A percentile compares a stretch with the other conserved stretches of the same genome.
These are phyloP conservation scores for Spergularia azorica DNA, from an alignment of 179 eudicot genomes.

Conservation along the genomic window DNA sequence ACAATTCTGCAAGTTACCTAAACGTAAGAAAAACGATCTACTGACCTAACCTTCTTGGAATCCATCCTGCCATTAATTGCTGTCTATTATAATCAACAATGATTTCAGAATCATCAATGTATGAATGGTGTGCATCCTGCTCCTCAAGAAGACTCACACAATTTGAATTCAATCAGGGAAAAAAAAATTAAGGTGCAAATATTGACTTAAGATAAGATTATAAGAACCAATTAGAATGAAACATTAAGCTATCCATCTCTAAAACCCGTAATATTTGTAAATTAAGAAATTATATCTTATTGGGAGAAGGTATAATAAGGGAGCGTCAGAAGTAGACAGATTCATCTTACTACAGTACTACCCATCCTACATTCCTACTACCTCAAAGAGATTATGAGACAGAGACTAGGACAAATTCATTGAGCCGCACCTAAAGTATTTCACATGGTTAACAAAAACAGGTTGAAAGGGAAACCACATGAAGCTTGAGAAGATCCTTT, in stretches of 20 bases:
- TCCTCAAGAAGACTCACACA: constrained; percentile 6
- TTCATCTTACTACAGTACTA: background rate
- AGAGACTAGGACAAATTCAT: background rate
- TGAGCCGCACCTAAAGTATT: background rate
- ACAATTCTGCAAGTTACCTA: background rate
- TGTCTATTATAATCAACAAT: constrained; percentile 93
- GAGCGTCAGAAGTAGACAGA: background rate
- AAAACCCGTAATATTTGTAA: background rate
- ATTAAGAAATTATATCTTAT: background rate
- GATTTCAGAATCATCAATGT: constrained; percentile 87
- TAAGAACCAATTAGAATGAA: background rate
- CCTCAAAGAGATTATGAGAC: background rate
- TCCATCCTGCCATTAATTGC: constrained; percentile 97
- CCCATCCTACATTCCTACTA: background rate
- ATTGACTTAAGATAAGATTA: background rate
- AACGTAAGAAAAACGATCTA: constrained; percentile 15
- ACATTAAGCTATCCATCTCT: background rate
- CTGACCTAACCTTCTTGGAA: constrained; percentile 96
- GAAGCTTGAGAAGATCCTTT: background rate
- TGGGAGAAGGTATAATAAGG: background rate
- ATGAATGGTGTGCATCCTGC: constrained; percentile 91
- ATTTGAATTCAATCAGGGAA: background rate
- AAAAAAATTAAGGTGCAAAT: background rate
- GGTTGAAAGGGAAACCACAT: background rate
- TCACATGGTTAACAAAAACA: background rate